Evolutionary conservation across 345 rosid genomes (phyloP).

Genomic region (Linum lewisii): DNA sequence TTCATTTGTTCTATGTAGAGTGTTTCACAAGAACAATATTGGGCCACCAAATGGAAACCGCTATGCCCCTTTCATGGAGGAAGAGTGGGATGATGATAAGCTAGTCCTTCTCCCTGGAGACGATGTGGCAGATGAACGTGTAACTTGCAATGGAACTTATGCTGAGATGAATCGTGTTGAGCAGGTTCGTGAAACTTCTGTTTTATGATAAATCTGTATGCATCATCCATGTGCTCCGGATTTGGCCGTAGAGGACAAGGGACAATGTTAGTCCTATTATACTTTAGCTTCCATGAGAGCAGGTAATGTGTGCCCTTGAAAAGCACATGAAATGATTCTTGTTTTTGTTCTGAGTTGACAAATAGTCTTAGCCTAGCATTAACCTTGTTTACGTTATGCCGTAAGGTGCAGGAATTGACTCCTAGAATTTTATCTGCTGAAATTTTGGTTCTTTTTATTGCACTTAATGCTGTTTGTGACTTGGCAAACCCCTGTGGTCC

Average conservation of each 20-base stretch:
- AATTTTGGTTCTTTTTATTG: too few species aligned
- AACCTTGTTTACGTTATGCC: too few species aligned
- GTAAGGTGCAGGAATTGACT: too few species aligned
- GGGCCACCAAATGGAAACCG: conserved; percentile 87
- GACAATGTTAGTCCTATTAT: too few species aligned
- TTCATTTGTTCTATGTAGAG: conserved; percentile 72
- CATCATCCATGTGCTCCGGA: neutral
- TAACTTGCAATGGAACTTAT: conserved; percentile 18
- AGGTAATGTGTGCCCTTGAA: too few species aligned
- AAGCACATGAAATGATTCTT: neutral
- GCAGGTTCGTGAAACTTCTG: conserved; percentile 32
- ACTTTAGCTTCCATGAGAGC: too few species aligned
- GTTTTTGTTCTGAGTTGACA: neutral
- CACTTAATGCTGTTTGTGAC: too few species aligned
- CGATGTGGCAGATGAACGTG: conserved; percentile 32
- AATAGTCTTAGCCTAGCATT: too few species aligned
- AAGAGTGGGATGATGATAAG: conserved; percentile 61
- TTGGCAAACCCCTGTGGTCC: too few species aligned
- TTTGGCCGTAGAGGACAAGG: neutral
- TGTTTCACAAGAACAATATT: conserved; percentile 78
- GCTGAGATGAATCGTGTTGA: conserved; percentile 22
- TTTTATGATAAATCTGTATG: neutral
- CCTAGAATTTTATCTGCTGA: too few species aligned
- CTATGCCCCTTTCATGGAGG: conserved; percentile 72
- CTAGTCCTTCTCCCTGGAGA: conserved; percentile 50